A percentile compares a stretch with the other conserved stretches of the same genome.
These are phyloP conservation scores for Jasminum sambac DNA, from an alignment of 257 asterid genomes.

Conservation along the genomic window DNA sequence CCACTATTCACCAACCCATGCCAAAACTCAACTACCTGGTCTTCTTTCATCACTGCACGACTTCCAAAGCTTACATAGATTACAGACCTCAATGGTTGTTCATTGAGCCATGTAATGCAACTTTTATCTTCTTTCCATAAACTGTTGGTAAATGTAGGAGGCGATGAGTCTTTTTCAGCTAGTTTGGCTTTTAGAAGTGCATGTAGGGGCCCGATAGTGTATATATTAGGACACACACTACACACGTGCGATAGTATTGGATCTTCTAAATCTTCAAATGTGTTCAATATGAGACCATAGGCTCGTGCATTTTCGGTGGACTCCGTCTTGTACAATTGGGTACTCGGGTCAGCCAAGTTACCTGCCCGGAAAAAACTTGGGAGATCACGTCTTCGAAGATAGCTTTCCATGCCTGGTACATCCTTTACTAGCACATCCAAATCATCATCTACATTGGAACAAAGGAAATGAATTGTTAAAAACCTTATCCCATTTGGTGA, in stretches of 20 bases:
- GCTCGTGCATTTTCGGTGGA: slow-evolving; percentile 41
- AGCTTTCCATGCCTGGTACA: slow-evolving; percentile 66
- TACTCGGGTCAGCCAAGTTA: slow-evolving; percentile 25
- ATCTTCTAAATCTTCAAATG: slow-evolving; percentile 67
- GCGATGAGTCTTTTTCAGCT: slow-evolving; percentile 20
- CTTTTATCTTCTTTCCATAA: slow-evolving; percentile 51
- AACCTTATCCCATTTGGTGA: background rate
- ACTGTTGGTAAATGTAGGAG: slow-evolving; percentile 39
- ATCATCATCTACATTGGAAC: slow-evolving; percentile 37
- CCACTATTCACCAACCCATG: slow-evolving; percentile 58
- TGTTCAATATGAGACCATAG: slow-evolving; percentile 62
- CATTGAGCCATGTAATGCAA: slow-evolving; percentile 57
- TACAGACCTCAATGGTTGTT: slow-evolving; percentile 56
- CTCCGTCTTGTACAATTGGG: slow-evolving; percentile 34
- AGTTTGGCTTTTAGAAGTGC: slow-evolving; percentile 51
- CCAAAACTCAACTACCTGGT: slow-evolving; percentile 52
- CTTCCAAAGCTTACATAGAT: slow-evolving; percentile 67
- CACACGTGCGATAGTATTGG: slow-evolving; percentile 48
- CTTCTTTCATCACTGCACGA: slow-evolving; percentile 35
- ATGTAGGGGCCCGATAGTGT: slow-evolving; percentile 76
- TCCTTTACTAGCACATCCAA: slow-evolving; percentile 43
- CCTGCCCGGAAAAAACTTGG: slow-evolving; percentile 47
- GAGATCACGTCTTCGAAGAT: slow-evolving; percentile 65
- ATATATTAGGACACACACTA: slow-evolving; percentile 50
- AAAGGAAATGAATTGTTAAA: background rate